Evolutionary conservation across 176 grass and related monocot genomes (phyloP), one percentile per base, ranked within the genome.

Genomic region (Microstegium vimineum): DNA sequence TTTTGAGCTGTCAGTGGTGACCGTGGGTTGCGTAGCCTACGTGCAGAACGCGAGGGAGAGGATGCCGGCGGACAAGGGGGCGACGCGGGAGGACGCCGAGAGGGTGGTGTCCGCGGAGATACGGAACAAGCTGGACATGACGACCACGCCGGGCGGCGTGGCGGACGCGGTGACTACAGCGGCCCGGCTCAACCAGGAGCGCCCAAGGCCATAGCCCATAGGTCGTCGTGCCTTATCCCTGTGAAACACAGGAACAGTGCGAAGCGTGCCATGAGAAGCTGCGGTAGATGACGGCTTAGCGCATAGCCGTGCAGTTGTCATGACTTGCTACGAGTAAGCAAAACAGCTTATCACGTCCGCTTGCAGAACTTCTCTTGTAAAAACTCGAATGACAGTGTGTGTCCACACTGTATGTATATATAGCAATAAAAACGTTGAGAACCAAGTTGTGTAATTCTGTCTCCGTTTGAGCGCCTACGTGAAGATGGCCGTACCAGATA

Each of bases 131-230:
- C 49, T 7, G n/a, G 26, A 91, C 82, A 68, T 81, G 52, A 61
- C 33, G 34, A 66, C 35, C 8, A 83, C 73, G 18, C 73, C 32
- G 13, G 86, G 67, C 4, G 90, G 90, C 56, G 89, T 91, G n/a
- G 90, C 86, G 7, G 76, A 73, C 6, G 80, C 84, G 8, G 84
- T 93, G 84, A 78, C 81, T n/a, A 78, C 83, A 25, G 94, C 90
- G 41, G 91, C 94, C 27, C 74, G 64, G 64, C 70, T 92, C 69
- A 95, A 95, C 43, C 87, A 88, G 77, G 80, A 89, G 68, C 81
- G 69, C 65, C 76, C 78, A 23, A 72, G 62, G 23, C 25, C 8
- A 51, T 52, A 34, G 40, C n/a, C n/a, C n/a, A n/a, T n/a, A n/a
- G n/a, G 54, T 7, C 5, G 54, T 59, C 3, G 14, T 46, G n/a